phyloP scores from a whole-genome alignment of 2,329 filamentous ascomycete species.

The Sarocladium strictum region DNA sequence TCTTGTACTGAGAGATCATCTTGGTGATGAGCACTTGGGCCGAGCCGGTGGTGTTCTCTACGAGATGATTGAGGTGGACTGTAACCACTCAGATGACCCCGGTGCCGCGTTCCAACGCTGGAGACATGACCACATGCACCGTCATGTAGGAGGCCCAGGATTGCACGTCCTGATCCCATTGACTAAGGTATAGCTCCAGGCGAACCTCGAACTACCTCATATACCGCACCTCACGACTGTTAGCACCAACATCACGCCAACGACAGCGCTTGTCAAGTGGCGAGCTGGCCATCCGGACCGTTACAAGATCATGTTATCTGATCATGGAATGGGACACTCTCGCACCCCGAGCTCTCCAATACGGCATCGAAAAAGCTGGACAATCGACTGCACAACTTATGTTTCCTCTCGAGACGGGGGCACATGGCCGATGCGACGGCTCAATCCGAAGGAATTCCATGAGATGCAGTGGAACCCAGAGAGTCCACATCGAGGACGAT shows the following conservation, averaged over 20 bases:
- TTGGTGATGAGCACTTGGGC: constrained; percentile 39
- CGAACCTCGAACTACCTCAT: constrained; percentile 38
- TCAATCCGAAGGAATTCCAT: constrained; percentile 33
- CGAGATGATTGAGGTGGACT: constrained; percentile 41
- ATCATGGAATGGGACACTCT: constrained; percentile 24
- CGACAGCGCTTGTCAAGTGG: constrained; percentile 29
- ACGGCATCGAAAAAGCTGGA: constrained; percentile 33
- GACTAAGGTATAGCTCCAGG: constrained; percentile 19
- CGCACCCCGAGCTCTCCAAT: constrained; percentile 27
- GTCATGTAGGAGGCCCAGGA: constrained; percentile 30
- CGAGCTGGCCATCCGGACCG: constrained; percentile 29
- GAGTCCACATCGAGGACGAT: constrained; percentile 21
- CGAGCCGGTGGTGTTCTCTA: constrained; percentile 38
- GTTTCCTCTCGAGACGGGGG: constrained; percentile 31
- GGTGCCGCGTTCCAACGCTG: constrained; percentile 40
- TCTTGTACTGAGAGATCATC: constrained; percentile 34
- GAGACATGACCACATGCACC: constrained; percentile 37
- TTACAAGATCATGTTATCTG: constrained; percentile 34
- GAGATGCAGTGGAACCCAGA: constrained; percentile 33
- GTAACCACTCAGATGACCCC: constrained; percentile 36
- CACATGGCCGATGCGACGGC: constrained; percentile 29
- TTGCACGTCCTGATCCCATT: neutral
- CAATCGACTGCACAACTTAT: constrained; percentile 37
- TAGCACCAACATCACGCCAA: constrained; percentile 34
- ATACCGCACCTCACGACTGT: constrained; percentile 42